These are phyloP conservation scores for Persicaria tinctoria DNA, from an alignment of 148 eudicot species.

Conservation along the genomic window DNA sequence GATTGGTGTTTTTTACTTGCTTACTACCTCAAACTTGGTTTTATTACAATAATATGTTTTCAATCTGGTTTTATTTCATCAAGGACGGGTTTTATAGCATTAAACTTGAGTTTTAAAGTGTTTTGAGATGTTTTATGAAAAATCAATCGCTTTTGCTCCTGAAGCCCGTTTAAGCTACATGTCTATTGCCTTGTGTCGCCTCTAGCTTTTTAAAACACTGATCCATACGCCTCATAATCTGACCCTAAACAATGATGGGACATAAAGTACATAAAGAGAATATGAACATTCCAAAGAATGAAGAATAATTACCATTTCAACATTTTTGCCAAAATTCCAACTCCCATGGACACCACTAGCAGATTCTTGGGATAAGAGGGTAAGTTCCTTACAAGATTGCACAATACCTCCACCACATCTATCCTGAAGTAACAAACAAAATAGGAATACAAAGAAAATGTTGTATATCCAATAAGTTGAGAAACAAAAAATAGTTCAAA, in stretches of 20 bases:
- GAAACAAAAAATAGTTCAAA: not conserved
- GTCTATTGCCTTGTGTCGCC: too few relatives aligned
- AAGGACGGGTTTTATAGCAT: too few relatives aligned
- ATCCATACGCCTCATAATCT: not conserved
- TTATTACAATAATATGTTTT: too few relatives aligned
- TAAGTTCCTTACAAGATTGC: constrained; percentile 57
- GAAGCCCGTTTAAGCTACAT: too few relatives aligned
- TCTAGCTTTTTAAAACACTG: too few relatives aligned
- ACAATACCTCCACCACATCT: constrained; percentile 70
- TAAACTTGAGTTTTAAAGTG: too few relatives aligned
- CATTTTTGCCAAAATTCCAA: constrained; percentile 71
- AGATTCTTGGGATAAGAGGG: constrained; percentile 46
- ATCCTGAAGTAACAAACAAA: constrained; percentile 32
- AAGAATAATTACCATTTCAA: constrained; percentile 55
- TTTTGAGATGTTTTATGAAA: too few relatives aligned
- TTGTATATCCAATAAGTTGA: not conserved
- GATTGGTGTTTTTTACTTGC: too few relatives aligned
- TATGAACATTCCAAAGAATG: not conserved
- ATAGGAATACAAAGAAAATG: constrained; percentile 13
- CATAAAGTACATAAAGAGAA: not conserved
- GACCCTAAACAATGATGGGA: not conserved
- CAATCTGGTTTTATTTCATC: too few relatives aligned
- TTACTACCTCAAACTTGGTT: too few relatives aligned
- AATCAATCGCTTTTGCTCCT: too few relatives aligned
- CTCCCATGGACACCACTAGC: constrained; percentile 61